Evolutionary conservation across 305 asterid genomes (phyloP).

Genomic region (Lippia alba): DNA sequence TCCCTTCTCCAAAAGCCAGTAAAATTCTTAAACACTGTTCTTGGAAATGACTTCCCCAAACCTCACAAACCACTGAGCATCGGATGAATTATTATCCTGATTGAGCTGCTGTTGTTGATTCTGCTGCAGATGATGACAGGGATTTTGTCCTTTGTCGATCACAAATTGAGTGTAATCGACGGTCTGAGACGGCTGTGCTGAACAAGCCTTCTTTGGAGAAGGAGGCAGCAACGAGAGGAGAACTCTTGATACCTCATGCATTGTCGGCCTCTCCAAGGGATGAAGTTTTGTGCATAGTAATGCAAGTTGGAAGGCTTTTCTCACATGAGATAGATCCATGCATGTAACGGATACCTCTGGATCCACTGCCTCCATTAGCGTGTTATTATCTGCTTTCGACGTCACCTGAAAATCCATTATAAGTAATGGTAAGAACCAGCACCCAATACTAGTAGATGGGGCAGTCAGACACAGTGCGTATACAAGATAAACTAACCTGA

Average conservation of each 20-base stretch:
- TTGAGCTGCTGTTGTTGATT: conserved; percentile 41
- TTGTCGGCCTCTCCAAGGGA: conserved; percentile 85
- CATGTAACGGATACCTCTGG: conserved; percentile 91
- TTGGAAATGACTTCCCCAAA: conserved; percentile 89
- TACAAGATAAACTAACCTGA: no score
- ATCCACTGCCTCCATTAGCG: conserved; percentile 93
- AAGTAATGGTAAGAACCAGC: no score
- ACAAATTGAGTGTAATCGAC: conserved; percentile 63
- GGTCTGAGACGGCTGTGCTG: conserved; percentile 38
- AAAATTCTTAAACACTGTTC: conserved; percentile 53
- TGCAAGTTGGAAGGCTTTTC: conserved; percentile 88
- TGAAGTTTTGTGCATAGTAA: conserved; percentile 79
- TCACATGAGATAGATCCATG: conserved; percentile 65
- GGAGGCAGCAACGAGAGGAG: conserved; percentile 79
- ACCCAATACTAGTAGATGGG: no score
- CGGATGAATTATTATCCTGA: conserved; percentile 53
- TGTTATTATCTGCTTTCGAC: conserved; percentile 81
- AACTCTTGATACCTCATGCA: conserved; percentile 86
- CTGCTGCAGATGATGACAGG: conserved; percentile 38
- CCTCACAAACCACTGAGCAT: conserved; percentile 88
- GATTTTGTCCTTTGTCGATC: conserved; percentile 53
- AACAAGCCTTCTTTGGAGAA: conserved; percentile 51
- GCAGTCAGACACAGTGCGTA: no score
- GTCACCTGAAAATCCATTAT: conserved; percentile 53
- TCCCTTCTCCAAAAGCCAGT: neutral